A percentile compares a stretch with the other conserved stretches of the same genome.
Conservation (phyloP, 768 basidiomycete genomes). For the Suillus variegatus region DNA sequence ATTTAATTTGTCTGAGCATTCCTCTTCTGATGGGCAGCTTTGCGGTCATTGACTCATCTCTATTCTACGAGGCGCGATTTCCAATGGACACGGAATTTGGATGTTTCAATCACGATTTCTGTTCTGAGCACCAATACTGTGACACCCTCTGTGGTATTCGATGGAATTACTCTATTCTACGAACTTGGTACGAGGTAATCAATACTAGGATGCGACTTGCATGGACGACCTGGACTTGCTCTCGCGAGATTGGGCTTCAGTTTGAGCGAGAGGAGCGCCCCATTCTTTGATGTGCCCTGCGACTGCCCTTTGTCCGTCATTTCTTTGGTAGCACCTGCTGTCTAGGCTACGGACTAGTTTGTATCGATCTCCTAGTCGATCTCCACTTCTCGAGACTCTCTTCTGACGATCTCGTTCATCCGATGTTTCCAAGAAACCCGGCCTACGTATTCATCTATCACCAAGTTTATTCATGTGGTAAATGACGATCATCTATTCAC, state of each 20-base stretch:
- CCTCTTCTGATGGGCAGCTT: neutral
- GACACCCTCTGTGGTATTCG: neutral
- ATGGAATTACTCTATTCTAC: neutral
- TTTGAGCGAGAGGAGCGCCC: neutral
- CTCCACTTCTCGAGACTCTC: neutral
- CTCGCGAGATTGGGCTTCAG: neutral
- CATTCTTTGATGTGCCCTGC: neutral
- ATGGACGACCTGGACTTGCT: neutral
- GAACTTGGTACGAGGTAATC: neutral
- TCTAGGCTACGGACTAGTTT: neutral
- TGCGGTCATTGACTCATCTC: neutral
- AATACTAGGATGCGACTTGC: neutral
- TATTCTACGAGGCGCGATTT: neutral
- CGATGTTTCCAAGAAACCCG: neutral
- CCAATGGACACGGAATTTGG: neutral
- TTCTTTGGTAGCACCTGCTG: neutral
- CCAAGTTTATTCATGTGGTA: neutral
- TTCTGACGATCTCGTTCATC: neutral
- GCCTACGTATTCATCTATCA: neutral
- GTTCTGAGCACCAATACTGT: neutral
- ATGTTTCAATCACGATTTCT: neutral
- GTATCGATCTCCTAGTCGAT: neutral
- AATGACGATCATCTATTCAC: neutral
- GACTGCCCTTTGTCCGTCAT: neutral
- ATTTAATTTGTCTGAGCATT: neutral